A percentile compares a stretch with the other conserved stretches of the same genome.
Conservation (phyloP, 2,329 filamentous ascomycete species). For the Endocalyx cinctus region DNA sequence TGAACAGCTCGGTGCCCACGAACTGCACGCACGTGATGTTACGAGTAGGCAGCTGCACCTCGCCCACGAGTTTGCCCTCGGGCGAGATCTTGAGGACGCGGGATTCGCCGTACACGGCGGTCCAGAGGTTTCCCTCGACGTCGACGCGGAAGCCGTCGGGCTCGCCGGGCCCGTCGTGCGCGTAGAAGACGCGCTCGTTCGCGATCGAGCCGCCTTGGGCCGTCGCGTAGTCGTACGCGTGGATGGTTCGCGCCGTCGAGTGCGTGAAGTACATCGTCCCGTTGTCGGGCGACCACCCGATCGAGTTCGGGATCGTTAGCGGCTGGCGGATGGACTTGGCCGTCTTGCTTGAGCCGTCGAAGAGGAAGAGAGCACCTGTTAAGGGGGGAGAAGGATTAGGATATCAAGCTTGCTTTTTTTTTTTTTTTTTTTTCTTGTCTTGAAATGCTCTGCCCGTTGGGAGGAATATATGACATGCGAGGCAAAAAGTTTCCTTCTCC, state of each 20-base stretch:
- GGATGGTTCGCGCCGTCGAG: slow-evolving; percentile 66
- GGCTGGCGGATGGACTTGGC: slow-evolving; percentile 54
- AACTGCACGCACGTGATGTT: slow-evolving; percentile 81
- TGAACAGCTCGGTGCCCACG: slow-evolving; percentile 67
- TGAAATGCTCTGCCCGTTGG: no score
- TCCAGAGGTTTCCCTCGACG: slow-evolving; percentile 81
- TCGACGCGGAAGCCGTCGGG: slow-evolving; percentile 87
- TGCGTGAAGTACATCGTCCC: slow-evolving; percentile 80
- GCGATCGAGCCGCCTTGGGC: slow-evolving; percentile 55
- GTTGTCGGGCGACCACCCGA: slow-evolving; percentile 71
- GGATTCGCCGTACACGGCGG: slow-evolving; percentile 74
- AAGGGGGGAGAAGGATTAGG: not conserved
- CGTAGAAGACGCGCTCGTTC: slow-evolving; percentile 69
- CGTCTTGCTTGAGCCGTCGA: slow-evolving; percentile 54
- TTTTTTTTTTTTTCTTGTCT: slow-evolving; percentile 1
- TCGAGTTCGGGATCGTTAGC: slow-evolving; percentile 77
- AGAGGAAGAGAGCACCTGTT: slow-evolving; percentile 67
- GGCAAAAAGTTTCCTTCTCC: no score
- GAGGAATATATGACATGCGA: no score
- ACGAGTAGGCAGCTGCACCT: slow-evolving; percentile 70
- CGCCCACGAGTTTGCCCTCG: slow-evolving; percentile 65
- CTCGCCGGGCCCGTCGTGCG: slow-evolving; percentile 58
- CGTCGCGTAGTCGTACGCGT: slow-evolving; percentile 68
- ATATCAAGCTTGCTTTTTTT: not conserved
- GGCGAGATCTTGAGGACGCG: slow-evolving; percentile 71